phyloP scores from a whole-genome alignment of 2,329 filamentous ascomycete species.

The Dactylellina parvicollis region DNA sequence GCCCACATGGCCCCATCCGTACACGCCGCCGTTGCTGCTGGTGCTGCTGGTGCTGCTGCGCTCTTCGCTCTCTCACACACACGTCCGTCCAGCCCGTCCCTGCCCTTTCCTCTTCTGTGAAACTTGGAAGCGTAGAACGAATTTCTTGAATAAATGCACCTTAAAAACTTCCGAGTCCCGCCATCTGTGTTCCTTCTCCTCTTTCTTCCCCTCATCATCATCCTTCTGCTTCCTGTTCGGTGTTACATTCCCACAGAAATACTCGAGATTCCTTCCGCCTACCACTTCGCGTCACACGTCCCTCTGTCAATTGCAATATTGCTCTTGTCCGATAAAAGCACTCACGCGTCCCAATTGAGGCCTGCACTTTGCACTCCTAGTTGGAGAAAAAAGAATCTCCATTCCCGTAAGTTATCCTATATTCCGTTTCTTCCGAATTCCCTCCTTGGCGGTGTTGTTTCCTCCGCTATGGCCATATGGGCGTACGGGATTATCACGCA shows the following conservation, averaged over 20 bases:
- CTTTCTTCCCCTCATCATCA: not conserved
- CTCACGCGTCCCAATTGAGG: slow-evolving; percentile 31
- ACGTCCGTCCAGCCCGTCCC: too few species aligned
- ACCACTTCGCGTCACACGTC: slow-evolving; percentile 1
- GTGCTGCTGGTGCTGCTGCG: not conserved
- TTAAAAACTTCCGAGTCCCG: slow-evolving; percentile 48
- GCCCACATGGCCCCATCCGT: not conserved
- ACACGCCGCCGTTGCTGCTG: not conserved
- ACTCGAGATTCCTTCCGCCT: not conserved
- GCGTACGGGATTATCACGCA: too few species aligned
- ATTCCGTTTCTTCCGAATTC: not conserved
- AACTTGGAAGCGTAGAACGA: not conserved
- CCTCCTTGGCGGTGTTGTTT: slow-evolving; percentile 11
- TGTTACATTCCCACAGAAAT: too few species aligned
- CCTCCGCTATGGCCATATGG: slow-evolving; percentile 2
- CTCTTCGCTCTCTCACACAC: too few species aligned
- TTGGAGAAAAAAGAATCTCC: slow-evolving; percentile 12
- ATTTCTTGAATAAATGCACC: not conserved
- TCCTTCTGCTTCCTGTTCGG: slow-evolving; percentile 15
- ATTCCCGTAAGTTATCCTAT: slow-evolving; percentile 17
- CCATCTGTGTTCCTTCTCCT: slow-evolving; percentile 39
- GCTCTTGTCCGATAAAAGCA: slow-evolving; percentile 13
- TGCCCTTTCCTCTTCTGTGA: not conserved
- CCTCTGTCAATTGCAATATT: slow-evolving; percentile 12
- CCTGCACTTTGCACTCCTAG: slow-evolving; percentile 18